These are phyloP conservation scores for Pontederia crassipes DNA, from an alignment of 176 grass and related monocot species.

Conservation along the genomic window DNA sequence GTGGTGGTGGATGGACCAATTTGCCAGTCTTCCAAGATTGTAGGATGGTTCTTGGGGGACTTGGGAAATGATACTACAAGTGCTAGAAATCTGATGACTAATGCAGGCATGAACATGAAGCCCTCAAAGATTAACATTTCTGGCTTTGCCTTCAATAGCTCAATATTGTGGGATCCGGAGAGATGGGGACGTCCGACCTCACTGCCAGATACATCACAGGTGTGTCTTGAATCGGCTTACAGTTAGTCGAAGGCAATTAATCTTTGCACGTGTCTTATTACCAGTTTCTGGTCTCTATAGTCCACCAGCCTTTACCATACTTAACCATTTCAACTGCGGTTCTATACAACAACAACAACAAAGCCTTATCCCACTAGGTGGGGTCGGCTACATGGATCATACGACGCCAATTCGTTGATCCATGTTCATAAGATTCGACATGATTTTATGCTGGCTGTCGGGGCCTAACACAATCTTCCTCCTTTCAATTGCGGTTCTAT, in stretches of 20 bases:
- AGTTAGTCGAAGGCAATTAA: neutral
- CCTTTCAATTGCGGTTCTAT: too few species aligned
- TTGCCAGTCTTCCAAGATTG: constrained; percentile 62
- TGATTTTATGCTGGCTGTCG: too few species aligned
- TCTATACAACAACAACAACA: too few species aligned
- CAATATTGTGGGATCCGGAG: constrained; percentile 49
- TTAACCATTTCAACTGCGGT: too few species aligned
- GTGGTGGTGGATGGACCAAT: constrained; percentile 70
- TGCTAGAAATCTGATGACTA: neutral
- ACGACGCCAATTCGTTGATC: too few species aligned
- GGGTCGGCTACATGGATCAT: too few species aligned
- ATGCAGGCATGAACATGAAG: neutral
- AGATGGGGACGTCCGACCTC: constrained; percentile 29
- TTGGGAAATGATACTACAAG: constrained; percentile 27
- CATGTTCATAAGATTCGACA: too few species aligned
- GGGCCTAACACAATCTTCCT: too few species aligned
- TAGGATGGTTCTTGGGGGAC: constrained; percentile 78
- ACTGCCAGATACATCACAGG: constrained; percentile 26
- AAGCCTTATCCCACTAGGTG: too few species aligned
- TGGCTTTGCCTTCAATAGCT: constrained; percentile 50
- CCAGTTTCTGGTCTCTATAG: neutral
- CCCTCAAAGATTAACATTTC: constrained; percentile 29
- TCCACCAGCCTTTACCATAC: neutral
- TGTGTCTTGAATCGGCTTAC: constrained; percentile 8
- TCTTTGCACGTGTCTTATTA: neutral